phyloP scores from a whole-genome alignment of 2,329 filamentous ascomycete species.

The Pseudogymnoascus sp. region DNA sequence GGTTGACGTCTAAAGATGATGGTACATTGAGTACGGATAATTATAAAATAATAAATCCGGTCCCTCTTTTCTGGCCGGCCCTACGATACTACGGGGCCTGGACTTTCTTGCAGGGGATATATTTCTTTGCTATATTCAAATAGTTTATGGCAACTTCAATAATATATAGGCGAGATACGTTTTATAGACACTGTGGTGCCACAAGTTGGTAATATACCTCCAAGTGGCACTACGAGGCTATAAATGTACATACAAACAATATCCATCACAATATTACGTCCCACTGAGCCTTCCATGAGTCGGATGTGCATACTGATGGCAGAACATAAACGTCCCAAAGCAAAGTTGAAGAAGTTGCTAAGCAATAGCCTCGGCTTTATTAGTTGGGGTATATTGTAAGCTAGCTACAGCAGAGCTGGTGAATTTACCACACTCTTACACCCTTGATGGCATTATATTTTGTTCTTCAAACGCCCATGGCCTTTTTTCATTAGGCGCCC shows the following conservation, averaged over 20 bases:
- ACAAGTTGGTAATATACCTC: not conserved
- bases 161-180: not conserved
- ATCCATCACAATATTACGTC: not conserved
- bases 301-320: constrained; percentile 3
- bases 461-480: not conserved
- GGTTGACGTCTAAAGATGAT: constrained; percentile 10
- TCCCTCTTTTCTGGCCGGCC: constrained; percentile 6
- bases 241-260: not conserved
- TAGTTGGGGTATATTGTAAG: not conserved
- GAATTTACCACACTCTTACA: not conserved
- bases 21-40: constrained; percentile 7
- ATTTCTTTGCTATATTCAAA: not conserved
- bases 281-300: not conserved
- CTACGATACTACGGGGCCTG: constrained; percentile 1
- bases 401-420: not conserved
- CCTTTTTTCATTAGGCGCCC: not conserved
- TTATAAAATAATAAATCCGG: not conserved
- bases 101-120: constrained; percentile 8
- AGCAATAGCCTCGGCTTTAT: constrained; percentile 3
- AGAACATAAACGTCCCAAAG: constrained; percentile 1
- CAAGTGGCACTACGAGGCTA: not conserved
- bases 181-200: not conserved
- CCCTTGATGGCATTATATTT: not conserved
- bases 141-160: not conserved
- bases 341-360: not conserved